Conservation (phyloP, 805 yeast genomes). For the Yarrowia sp. region DNA sequence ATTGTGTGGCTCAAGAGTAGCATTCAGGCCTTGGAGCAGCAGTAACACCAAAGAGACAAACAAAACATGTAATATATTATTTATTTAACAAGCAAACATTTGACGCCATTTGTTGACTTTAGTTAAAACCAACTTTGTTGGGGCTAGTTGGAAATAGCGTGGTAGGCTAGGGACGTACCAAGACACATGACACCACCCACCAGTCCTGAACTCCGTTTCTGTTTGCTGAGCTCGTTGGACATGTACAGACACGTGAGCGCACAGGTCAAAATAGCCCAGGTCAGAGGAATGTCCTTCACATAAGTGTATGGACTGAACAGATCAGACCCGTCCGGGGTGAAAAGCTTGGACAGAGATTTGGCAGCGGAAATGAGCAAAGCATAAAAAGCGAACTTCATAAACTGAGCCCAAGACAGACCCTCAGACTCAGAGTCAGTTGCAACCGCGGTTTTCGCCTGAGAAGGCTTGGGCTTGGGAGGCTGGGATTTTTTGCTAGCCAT, state of each 20-base stretch:
- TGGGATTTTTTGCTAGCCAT: background rate
- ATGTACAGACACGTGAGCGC: background rate
- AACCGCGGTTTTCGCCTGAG: background rate
- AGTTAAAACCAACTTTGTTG: no score
- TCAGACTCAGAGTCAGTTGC: background rate
- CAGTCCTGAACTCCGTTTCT: background rate
- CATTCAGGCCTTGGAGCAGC: background rate
- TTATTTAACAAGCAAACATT: background rate
- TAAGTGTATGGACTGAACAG: background rate
- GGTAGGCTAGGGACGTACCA: background rate
- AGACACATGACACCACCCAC: background rate
- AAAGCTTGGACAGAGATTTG: background rate
- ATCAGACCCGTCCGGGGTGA: background rate
- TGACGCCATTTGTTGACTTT: no score
- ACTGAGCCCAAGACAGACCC: background rate
- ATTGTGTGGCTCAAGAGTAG: constrained; percentile 8
- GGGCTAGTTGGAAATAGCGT: background rate
- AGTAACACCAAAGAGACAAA: background rate
- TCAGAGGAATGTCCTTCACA: background rate
- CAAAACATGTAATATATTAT: background rate
- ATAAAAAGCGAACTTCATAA: background rate
- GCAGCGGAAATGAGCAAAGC: background rate
- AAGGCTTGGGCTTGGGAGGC: background rate
- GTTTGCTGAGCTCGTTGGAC: background rate
- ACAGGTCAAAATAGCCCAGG: background rate